Evolutionary conservation across 2,329 filamentous ascomycete species (phyloP).

Genomic region (Xylaria sp.): DNA sequence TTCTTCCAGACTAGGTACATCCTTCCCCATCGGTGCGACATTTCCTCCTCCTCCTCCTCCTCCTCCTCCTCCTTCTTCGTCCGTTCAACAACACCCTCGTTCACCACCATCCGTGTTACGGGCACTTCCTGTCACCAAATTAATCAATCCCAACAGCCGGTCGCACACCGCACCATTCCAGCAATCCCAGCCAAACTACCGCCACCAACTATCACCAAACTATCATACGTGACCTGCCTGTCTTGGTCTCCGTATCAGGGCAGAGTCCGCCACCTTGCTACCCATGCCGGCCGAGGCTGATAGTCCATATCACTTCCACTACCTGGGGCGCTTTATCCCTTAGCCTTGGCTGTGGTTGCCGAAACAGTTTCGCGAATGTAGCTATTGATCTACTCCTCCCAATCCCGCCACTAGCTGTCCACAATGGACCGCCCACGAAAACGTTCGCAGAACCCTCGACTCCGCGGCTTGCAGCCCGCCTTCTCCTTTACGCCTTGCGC

Average conservation of each 20-base stretch:
- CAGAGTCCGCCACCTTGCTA: constrained; percentile 36
- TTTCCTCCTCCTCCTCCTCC: no score
- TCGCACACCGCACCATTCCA: background rate
- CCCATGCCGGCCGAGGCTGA: constrained; percentile 54
- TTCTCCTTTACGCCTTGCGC: background rate
- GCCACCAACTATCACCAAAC: background rate
- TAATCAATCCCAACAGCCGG: background rate
- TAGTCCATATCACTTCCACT: constrained; percentile 49
- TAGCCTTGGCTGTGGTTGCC: constrained; percentile 53
- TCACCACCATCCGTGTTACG: background rate
- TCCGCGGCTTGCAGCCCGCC: background rate
- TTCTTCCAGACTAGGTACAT: no score
- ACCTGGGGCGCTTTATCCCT: constrained; percentile 50
- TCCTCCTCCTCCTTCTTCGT: no score
- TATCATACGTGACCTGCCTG: constrained; percentile 17
- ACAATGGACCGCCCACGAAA: constrained; percentile 70
- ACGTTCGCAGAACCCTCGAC: constrained; percentile 51
- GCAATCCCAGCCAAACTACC: background rate
- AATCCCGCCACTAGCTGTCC: constrained; percentile 47
- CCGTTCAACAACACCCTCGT: background rate
- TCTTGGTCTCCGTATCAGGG: constrained; percentile 35
- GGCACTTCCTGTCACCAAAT: background rate
- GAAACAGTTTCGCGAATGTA: constrained; percentile 52
- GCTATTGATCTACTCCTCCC: constrained; percentile 40
- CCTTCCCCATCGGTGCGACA: no score